Conservation (phyloP, 805 yeast species). For the Sungouiozyma intestinalis region DNA sequence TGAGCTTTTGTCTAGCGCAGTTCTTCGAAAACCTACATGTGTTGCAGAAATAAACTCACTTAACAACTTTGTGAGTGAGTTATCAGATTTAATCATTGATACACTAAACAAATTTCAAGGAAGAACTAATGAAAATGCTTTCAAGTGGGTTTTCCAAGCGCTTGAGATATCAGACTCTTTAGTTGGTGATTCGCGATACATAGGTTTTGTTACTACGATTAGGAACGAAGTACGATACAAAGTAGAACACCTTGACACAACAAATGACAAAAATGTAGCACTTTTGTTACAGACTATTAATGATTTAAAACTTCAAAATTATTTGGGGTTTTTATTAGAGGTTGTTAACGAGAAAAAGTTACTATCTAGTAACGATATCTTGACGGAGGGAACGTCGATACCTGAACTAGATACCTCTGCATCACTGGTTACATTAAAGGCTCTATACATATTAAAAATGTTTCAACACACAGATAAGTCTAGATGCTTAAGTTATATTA, state of each 20-base stretch:
- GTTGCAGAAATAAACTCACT: not conserved
- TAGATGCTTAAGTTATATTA: not conserved
- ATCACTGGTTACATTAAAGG: not conserved
- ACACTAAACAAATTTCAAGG: constrained; percentile 5
- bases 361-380: not conserved
- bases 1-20: not conserved
- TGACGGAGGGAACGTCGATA: not conserved
- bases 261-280: not conserved
- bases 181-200: constrained; percentile 9
- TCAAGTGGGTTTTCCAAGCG: constrained; percentile 13
- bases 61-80: not conserved
- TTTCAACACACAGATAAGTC: not conserved
- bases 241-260: constrained; percentile 1
- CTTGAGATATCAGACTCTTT: constrained; percentile 8
- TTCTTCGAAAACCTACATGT: not conserved
- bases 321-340: not conserved
- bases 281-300: not conserved
- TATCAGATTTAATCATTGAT: constrained; percentile 8
- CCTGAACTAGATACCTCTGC: not conserved
- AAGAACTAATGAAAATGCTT: not conserved
- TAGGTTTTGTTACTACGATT: constrained; percentile 7
- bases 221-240: constrained; percentile 5
- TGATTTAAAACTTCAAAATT: not conserved
- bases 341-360: not conserved
- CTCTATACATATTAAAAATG: not conserved